Evolutionary conservation across 176 grass and related monocot genomes (phyloP), one percentile per base, ranked within the genome.

Genomic region (Tillandsia fasciculata): DNA sequence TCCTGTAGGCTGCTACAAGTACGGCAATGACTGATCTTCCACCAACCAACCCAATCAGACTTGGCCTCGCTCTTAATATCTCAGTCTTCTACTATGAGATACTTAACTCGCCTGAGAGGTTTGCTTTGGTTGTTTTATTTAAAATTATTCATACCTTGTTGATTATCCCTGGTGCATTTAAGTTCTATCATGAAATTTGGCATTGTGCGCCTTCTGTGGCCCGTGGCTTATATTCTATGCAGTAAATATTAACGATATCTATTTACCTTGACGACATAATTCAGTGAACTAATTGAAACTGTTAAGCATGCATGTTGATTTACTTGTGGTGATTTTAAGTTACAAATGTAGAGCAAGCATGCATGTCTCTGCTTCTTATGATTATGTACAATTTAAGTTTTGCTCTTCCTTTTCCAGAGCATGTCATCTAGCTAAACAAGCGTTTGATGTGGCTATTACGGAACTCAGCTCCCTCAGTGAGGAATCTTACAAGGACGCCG

Each of bases 401-500:
- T 7, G 15, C n/a, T n/a, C 56, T 61, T 14, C 22, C 56, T 61
- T 74, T 49, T 29, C 33, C 59, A 74, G 72, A 59, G 72, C 72
- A 26, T 74, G 72, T 28, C 58, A 74, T 7, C 58, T 74, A 51
- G 72, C 72, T 13, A 74, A 74, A 48, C 18, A 74, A 64, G 72
- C 72, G 15, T 74, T 74, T 52, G 59, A 74, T 65, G 58, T 65
- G 63, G 57, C 72, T 64, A 74, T 74, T 65, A 50, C 72, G 12
- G 72, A 74, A 59, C 42, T 74, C 3, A 48, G 51, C 33, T 64
- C 72, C 42, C 61, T 74, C 11, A 74, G 47, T 50, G 72, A 74
- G 11, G 72, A 74, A 27, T 74, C 72, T 26, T 74, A 74, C 47
- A 74, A 74, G 51, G 72, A 74, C 24, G 65, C 58, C 72, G 64